These are phyloP conservation scores for Paraconiothyrium brasiliense DNA, from an alignment of 2,329 filamentous ascomycete genomes.

Conservation along the genomic window DNA sequence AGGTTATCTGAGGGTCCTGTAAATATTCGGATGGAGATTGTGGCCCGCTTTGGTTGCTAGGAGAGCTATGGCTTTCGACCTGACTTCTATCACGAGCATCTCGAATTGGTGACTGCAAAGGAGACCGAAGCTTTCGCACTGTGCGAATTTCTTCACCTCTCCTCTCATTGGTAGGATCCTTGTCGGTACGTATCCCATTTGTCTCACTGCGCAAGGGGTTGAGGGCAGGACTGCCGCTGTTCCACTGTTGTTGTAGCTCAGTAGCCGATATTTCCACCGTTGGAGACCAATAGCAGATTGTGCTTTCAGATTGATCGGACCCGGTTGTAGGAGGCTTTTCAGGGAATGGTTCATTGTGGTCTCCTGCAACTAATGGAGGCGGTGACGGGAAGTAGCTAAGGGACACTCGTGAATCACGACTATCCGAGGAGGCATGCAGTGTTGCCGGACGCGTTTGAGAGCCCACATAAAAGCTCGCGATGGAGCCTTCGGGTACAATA, in stretches of 20 bases:
- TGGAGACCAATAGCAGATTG: background rate
- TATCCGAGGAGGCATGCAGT: background rate
- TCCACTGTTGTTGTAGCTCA: background rate
- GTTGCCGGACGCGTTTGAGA: background rate
- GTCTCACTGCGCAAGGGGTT: background rate
- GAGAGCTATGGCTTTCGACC: background rate
- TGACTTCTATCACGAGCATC: background rate
- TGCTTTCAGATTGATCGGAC: background rate
- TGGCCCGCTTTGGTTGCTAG: background rate
- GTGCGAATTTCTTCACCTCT: background rate
- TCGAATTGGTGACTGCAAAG: background rate
- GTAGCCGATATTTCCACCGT: background rate
- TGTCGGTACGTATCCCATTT: background rate
- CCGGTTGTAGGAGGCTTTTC: background rate
- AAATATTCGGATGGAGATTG: background rate
- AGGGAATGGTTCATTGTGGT: background rate
- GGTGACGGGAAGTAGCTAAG: background rate
- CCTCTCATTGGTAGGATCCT: background rate
- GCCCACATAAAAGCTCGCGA: constrained; percentile 5
- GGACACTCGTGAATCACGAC: background rate
- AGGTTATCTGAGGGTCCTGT: background rate
- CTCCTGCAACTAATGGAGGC: background rate
- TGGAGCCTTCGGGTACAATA: background rate
- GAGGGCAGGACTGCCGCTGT: background rate
- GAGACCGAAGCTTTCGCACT: background rate